Evolutionary conservation across 2,329 filamentous ascomycete genomes (phyloP).

Genomic region (Ceratocystis destructans): DNA sequence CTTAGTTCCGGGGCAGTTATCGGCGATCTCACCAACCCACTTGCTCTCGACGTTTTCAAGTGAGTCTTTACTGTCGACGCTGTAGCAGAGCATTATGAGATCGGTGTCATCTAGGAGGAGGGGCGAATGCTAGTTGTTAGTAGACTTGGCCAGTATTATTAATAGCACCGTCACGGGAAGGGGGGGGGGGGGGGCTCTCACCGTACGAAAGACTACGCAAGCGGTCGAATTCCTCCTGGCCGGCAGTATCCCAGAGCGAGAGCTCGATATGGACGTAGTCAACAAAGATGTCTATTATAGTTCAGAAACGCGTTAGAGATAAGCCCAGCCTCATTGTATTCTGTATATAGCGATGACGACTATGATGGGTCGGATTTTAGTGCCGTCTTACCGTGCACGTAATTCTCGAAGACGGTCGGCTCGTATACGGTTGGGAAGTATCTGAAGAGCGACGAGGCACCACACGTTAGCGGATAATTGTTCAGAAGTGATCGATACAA

Average conservation of each 20-base stretch:
- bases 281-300: slow-evolving; percentile 74
- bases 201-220: slow-evolving; percentile 91
- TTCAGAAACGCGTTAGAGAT: not conserved
- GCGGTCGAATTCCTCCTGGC: slow-evolving; percentile 97
- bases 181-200: slow-evolving; percentile 22
- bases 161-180: not conserved
- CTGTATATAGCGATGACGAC: not conserved
- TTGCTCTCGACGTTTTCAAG: slow-evolving; percentile 98
- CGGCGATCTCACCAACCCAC: slow-evolving; percentile 95
- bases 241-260: slow-evolving; percentile 95
- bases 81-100: slow-evolving; percentile 97
- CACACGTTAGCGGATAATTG: not conserved
- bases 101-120: slow-evolving; percentile 60
- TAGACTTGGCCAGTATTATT: not conserved
- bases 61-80: slow-evolving; percentile 88
- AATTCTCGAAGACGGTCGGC: slow-evolving; percentile 97
- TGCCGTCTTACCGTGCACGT: slow-evolving; percentile 66
- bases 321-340: not conserved
- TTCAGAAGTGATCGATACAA: not conserved
- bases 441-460: slow-evolving; percentile 31
- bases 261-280: slow-evolving; percentile 94
- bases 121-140: not conserved
- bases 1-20: slow-evolving; percentile 92
- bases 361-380: not conserved
- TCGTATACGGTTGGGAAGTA: slow-evolving; percentile 98